Percentiles rank a stretch among this genome's conserved stretches.
phyloP scores from a whole-genome alignment of 2,329 filamentous ascomycete genomes.

The Pseudogymnoascus sp. region DNA sequence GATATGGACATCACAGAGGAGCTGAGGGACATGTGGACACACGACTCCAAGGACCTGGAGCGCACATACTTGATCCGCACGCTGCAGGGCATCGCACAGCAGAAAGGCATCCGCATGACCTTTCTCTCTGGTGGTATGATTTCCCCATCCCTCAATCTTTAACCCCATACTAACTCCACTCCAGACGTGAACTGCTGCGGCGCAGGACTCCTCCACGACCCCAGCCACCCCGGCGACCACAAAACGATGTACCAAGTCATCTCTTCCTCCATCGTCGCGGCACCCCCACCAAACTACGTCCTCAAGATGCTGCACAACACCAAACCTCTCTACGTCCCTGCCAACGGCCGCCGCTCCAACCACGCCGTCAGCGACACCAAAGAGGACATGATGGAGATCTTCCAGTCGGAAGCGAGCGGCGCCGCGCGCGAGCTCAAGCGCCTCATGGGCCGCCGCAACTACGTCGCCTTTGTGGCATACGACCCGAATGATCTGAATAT shows the following conservation, averaged over 20 bases:
- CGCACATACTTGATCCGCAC: constrained; percentile 94
- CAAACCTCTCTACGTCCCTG: constrained; percentile 81
- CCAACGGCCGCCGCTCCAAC: constrained; percentile 70
- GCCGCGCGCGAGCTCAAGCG: constrained; percentile 73
- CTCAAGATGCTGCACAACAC: constrained; percentile 94
- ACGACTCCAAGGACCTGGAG: constrained; percentile 95
- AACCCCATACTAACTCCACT: not conserved
- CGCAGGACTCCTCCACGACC: constrained; percentile 89
- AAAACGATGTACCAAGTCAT: constrained; percentile 99
- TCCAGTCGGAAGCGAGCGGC: constrained; percentile 88
- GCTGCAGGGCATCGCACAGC: constrained; percentile 86
- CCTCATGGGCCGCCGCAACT: constrained; percentile 88
- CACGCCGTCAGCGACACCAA: constrained; percentile 82
- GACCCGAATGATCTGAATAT: constrained; percentile 67
- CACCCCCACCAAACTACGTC: constrained; percentile 74
- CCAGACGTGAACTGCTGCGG: constrained; percentile 79
- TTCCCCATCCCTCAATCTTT: not conserved
- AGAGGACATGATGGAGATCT: constrained; percentile 99
- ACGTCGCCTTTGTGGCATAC: constrained; percentile 86
- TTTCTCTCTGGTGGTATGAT: constrained; percentile 77
- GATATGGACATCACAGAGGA: constrained; percentile 94
- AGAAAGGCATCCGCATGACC: constrained; percentile 93
- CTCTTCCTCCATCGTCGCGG: constrained; percentile 82
- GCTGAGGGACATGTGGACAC: constrained; percentile 93
- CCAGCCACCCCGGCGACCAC: constrained; percentile 80